A percentile compares a stretch with the other conserved stretches of the same genome.
phyloP scores from a whole-genome alignment of 202 grass and related monocot species.

The Carex arenaria region DNA sequence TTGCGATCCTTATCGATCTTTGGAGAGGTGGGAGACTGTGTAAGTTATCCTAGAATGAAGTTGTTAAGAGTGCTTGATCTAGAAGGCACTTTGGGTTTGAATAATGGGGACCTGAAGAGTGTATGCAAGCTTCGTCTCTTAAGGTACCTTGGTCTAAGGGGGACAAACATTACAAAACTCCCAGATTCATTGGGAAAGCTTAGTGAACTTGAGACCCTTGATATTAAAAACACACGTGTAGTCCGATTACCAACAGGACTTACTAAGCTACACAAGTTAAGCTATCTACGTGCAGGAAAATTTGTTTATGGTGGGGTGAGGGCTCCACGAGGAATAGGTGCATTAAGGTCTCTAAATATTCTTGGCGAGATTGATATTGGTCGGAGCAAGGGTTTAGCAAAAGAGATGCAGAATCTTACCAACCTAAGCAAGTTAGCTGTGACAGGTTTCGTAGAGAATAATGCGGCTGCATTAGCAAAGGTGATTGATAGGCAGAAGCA shows the following conservation, averaged over 20 bases:
- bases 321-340: slow-evolving; percentile 29
- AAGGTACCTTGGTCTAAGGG: slow-evolving; percentile 32
- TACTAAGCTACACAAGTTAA: slow-evolving; percentile 31
- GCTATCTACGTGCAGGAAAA: slow-evolving; percentile 19
- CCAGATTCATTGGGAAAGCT: slow-evolving; percentile 36
- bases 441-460: not conserved
- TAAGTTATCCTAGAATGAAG: slow-evolving; percentile 3
- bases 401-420: slow-evolving; percentile 27
- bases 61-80: slow-evolving; percentile 50
- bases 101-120: slow-evolving; percentile 26
- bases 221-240: slow-evolving; percentile 39
- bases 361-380: slow-evolving; percentile 29
- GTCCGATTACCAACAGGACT: slow-evolving; percentile 19
- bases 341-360: slow-evolving; percentile 25
- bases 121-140: slow-evolving; percentile 29
- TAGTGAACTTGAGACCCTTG: slow-evolving; percentile 36
- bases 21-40: not conserved
- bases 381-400: not conserved
- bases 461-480: not conserved
- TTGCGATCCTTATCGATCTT: slow-evolving; percentile 43
- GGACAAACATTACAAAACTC: slow-evolving; percentile 29
- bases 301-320: not conserved
- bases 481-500: not conserved
- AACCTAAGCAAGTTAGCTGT: slow-evolving; percentile 33
- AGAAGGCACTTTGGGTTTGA: slow-evolving; percentile 25